phyloP scores from a whole-genome alignment of 2,329 filamentous ascomycete species.

The Arthroderma uncinatum region DNA sequence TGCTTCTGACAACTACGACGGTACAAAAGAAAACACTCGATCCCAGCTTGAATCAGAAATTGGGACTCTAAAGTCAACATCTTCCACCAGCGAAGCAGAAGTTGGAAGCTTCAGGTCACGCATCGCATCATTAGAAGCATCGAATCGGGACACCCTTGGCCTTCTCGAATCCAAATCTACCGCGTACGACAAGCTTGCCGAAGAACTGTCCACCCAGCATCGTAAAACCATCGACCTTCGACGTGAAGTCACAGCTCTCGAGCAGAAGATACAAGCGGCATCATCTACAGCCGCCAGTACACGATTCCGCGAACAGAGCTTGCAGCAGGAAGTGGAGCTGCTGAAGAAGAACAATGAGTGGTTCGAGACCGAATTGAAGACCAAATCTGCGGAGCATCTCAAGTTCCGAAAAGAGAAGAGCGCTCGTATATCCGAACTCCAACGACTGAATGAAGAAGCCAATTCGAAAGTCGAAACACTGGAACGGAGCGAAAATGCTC shows the following conservation, averaged over 20 bases:
- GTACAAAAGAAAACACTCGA: conserved; percentile 56
- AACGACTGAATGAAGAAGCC: conserved; percentile 78
- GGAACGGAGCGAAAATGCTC: conserved; percentile 65
- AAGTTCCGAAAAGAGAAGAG: conserved; percentile 94
- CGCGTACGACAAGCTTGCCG: conserved; percentile 72
- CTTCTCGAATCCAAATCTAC: conserved; percentile 82
- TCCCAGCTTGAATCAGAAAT: conserved; percentile 72
- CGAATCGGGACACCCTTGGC: conserved; percentile 80
- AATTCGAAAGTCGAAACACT: conserved; percentile 64
- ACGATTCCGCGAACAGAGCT: conserved; percentile 79
- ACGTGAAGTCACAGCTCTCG: conserved; percentile 67
- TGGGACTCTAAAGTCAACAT: conserved; percentile 62
- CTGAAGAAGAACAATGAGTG: conserved; percentile 86
- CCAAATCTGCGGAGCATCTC: conserved; percentile 72
- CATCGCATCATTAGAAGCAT: conserved; percentile 75
- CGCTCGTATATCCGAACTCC: conserved; percentile 73
- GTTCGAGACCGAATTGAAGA: conserved; percentile 84
- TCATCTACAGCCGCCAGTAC: conserved; percentile 69
- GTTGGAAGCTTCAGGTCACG: conserved; percentile 68
- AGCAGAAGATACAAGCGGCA: conserved; percentile 72
- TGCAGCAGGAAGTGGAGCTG: conserved; percentile 82
- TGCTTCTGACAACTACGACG: conserved; percentile 12
- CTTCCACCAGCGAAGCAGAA: conserved; percentile 54
- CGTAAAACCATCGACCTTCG: conserved; percentile 75
- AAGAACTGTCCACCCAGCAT: conserved; percentile 80